Evolutionary conservation across 305 asterid genomes (phyloP), one percentile per base, ranked within the genome.

Genomic region (Solanum hybrid): DNA sequence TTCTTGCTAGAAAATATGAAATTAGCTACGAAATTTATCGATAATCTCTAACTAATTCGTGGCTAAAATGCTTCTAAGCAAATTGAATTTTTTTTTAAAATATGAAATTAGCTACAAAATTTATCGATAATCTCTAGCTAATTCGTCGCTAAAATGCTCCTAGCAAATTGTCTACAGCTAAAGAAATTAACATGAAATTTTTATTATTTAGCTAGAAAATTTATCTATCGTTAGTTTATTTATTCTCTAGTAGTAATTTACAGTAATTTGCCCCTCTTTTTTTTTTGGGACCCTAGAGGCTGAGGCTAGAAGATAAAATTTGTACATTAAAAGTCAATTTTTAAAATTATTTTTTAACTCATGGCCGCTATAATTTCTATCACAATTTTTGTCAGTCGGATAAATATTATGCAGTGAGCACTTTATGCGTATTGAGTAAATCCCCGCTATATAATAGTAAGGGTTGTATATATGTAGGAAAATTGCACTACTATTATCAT

Each of bases 361-460:
- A 51, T 0, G 2, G 2, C 1, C 4, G 10, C 69, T 18, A 18
- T 18, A 57, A 57, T 18, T 3, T 57, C 1, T 57, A 0, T 51
- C 2, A 18, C n/a, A 14, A 46, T 2, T 14, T 46, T 51, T 51
- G 0, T 51, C n/a, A 1, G 2, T 16, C 9, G n/a, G 0, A 6
- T 51, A 6, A 51, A 16, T 2, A 16, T 51, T 16, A 51, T 51
- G 1, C 0, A 1, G 4, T 3, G 67, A 51, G 10, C 10, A 57
- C 2, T 57, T 57, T 18, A 0, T 6, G 4, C n/a, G 9, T 16
- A 51, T 6, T 2, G 16, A 18, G 9, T 51, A 51, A 51, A 51
- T 51, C 2, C 4, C 67, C 10, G 1, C n/a, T 14, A 7, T 51
- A 18, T 51, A 57, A 57, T 57, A 57, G 24, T 57, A 2, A 6